Evolutionary conservation across 1,139 yeast genomes (phyloP).

Genomic region (Magnusiomyces sp.): DNA sequence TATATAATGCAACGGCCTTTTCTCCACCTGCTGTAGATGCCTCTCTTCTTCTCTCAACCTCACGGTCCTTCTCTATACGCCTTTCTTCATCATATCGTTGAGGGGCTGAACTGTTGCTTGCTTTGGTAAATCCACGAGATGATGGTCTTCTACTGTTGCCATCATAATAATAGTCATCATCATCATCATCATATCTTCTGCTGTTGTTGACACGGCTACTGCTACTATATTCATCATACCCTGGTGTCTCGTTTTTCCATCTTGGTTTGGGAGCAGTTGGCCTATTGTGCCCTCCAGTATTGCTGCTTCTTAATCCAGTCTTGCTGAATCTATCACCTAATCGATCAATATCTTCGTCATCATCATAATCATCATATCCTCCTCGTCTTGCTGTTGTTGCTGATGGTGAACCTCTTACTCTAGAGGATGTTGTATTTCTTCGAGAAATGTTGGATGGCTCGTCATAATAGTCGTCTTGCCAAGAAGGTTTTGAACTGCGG

Average conservation of each 20-base stretch:
- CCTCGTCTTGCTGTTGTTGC: conserved; percentile 11
- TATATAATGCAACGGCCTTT: conserved; percentile 83
- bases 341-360: conserved; percentile 48
- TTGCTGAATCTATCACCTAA: conserved; percentile 30
- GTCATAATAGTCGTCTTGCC: conserved; percentile 13
- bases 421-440: conserved; percentile 12
- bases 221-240: conserved; percentile 21
- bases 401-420: conserved; percentile 29
- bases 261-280: conserved; percentile 47
- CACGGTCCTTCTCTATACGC: conserved; percentile 12
- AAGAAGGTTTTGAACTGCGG: conserved; percentile 6
- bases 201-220: conserved; percentile 7
- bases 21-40: conserved; percentile 35
- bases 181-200: conserved; percentile 23
- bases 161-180: conserved; percentile 3
- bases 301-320: conserved; percentile 25
- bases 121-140: conserved; percentile 3
- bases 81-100: conserved; percentile 22
- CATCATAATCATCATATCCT: conserved; percentile 53
- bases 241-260: conserved; percentile 7
- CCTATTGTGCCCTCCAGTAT: conserved; percentile 26
- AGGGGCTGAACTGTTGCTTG: conserved; percentile 15
- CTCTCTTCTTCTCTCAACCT: conserved; percentile 24
- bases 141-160: conserved; percentile 4
- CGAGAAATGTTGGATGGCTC: conserved; percentile 2